phyloP scores from a whole-genome alignment of 2,329 filamentous ascomycete genomes.

The Claviceps monticola region DNA sequence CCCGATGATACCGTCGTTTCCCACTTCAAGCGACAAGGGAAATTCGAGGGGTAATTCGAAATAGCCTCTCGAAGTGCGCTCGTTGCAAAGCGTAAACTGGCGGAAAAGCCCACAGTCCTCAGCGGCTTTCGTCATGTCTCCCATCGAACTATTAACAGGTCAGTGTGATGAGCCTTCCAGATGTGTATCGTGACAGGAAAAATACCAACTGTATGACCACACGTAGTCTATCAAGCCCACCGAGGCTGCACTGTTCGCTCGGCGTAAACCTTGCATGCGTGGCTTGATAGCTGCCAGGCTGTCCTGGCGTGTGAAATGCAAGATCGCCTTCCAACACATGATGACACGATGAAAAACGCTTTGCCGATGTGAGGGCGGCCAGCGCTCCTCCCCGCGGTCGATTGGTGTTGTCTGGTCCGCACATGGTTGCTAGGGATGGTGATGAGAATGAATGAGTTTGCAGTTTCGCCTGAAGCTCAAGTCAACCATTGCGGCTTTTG shows the following conservation, averaged over 20 bases:
- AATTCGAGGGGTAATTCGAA: conserved; percentile 22
- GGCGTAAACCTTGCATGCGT: conserved; percentile 30
- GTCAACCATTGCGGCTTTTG: neutral
- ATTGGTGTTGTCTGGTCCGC: conserved; percentile 27
- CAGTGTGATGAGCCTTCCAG: neutral
- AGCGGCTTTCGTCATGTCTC: conserved; percentile 27
- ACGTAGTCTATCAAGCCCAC: conserved; percentile 14
- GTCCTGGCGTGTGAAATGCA: conserved; percentile 28
- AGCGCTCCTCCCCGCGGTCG: conserved; percentile 31
- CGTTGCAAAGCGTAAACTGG: conserved; percentile 20
- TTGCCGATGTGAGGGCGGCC: conserved; percentile 25
- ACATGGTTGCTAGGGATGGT: conserved; percentile 21
- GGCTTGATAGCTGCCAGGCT: conserved; percentile 22
- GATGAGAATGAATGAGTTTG: neutral
- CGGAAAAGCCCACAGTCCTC: conserved; percentile 29
- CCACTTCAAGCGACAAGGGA: conserved; percentile 30
- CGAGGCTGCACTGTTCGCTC: conserved; percentile 9
- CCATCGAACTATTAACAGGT: conserved; percentile 20
- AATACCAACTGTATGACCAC: conserved; percentile 31
- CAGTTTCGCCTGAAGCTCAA: neutral
- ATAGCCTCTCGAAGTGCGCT: conserved; percentile 7
- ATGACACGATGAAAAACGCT: neutral
- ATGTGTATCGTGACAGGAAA: neutral
- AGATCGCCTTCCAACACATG: conserved; percentile 21
- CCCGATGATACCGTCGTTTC: conserved; percentile 33